Conservation (phyloP, 2,329 filamentous ascomycete species). For the Moelleriella libera region DNA sequence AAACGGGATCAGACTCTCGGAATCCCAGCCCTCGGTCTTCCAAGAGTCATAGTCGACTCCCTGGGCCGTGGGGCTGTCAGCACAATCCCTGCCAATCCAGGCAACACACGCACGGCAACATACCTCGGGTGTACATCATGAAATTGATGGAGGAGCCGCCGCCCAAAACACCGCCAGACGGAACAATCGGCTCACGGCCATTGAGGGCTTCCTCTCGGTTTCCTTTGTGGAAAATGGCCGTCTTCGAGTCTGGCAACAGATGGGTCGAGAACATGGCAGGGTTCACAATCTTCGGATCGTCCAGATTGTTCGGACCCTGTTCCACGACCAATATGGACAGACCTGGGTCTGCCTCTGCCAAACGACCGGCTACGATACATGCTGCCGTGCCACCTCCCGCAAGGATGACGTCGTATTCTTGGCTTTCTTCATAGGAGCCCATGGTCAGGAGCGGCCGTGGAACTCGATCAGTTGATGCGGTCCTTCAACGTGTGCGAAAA, state of each 20-base stretch:
- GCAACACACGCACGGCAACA: neutral
- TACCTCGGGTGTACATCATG: conserved; percentile 15
- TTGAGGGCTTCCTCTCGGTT: conserved; percentile 10
- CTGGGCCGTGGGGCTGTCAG: conserved; percentile 9
- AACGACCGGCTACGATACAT: conserved; percentile 12
- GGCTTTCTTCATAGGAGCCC: conserved; percentile 4
- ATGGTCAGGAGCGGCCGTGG: conserved; percentile 1
- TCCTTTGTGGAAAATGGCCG: conserved; percentile 10
- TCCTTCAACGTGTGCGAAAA: too few relatives aligned
- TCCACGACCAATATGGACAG: conserved; percentile 14
- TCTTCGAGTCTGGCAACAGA: conserved; percentile 8
- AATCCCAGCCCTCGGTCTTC: conserved; percentile 18
- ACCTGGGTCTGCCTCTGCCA: conserved; percentile 11
- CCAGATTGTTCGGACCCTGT: conserved; percentile 11
- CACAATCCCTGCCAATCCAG: neutral
- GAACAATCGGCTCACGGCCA: conserved; percentile 10
- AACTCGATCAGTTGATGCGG: neutral
- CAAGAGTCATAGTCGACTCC: conserved; percentile 18
- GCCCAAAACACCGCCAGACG: conserved; percentile 13
- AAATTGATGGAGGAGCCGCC: conserved; percentile 20
- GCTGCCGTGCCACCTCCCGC: conserved; percentile 13
- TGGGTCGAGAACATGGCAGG: conserved; percentile 10
- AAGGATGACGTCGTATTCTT: conserved; percentile 10
- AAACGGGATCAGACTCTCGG: conserved; percentile 16
- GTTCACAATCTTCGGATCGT: conserved; percentile 11